These are phyloP conservation scores for Penicillium odoratum DNA, from an alignment of 495 filamentous ascomycete genomes.

Conservation along the genomic window DNA sequence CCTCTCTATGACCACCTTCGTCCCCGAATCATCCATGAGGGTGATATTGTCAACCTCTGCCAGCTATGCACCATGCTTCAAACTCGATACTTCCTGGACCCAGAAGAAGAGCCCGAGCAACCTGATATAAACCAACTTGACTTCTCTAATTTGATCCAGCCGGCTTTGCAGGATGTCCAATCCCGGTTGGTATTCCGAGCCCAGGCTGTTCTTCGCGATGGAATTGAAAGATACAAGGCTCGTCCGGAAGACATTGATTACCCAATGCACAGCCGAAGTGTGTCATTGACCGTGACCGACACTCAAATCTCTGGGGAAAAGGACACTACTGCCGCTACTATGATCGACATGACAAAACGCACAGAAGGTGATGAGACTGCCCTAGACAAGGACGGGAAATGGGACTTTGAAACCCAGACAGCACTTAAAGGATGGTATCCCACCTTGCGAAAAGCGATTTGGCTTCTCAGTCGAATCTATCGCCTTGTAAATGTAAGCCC, in stretches of 20 bases:
- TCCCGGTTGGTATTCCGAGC: slow-evolving; percentile 73
- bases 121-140: slow-evolving; percentile 58
- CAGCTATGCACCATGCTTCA: slow-evolving; percentile 79
- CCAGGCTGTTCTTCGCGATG: slow-evolving; percentile 63
- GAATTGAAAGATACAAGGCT: slow-evolving; percentile 69
- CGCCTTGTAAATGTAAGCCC: slow-evolving; percentile 66
- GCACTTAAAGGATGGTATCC: slow-evolving; percentile 60
- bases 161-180: slow-evolving; percentile 71
- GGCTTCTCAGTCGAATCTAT: slow-evolving; percentile 82
- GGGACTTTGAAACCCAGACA: slow-evolving; percentile 54
- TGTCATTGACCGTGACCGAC: slow-evolving; percentile 49
- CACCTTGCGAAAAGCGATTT: slow-evolving; percentile 73
- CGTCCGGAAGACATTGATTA: slow-evolving; percentile 70
- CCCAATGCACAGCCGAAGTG: slow-evolving; percentile 50
- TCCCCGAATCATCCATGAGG: slow-evolving; percentile 70
- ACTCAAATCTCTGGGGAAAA: slow-evolving; percentile 50
- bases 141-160: slow-evolving; percentile 65
- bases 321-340: slow-evolving; percentile 38
- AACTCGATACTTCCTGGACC: slow-evolving; percentile 75
- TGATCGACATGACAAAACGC: slow-evolving; percentile 52
- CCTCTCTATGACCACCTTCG: slow-evolving; percentile 72
- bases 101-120: slow-evolving; percentile 66
- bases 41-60: slow-evolving; percentile 71
- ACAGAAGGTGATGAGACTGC: slow-evolving; percentile 50
- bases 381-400: slow-evolving; percentile 47